phyloP scores from a whole-genome alignment of 2,329 filamentous ascomycete species.

The Alternaria brassicicola region DNA sequence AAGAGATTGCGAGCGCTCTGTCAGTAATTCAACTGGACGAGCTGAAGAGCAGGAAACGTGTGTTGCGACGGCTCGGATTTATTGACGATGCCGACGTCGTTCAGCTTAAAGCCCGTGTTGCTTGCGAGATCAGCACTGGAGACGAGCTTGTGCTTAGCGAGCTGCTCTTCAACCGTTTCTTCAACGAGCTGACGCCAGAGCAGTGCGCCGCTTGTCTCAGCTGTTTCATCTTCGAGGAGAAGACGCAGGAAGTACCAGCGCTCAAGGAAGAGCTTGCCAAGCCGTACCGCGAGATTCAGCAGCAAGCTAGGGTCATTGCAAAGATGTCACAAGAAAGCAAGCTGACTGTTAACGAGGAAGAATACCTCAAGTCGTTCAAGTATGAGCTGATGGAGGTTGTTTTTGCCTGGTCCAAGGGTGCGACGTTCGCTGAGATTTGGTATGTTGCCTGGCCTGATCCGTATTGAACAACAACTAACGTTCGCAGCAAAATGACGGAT shows the following conservation, averaged over 20 bases:
- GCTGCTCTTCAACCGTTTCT: conserved; percentile 94
- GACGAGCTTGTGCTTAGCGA: conserved; percentile 94
- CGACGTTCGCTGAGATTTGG: conserved; percentile 93
- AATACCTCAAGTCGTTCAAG: conserved; percentile 88
- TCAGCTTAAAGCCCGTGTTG: conserved; percentile 94
- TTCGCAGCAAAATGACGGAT: conserved; percentile 94
- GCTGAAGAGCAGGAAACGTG: conserved; percentile 92
- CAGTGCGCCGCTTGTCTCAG: conserved; percentile 84
- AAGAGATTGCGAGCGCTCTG: conserved; percentile 81
- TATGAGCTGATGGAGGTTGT: conserved; percentile 98
- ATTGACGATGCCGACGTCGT: conserved; percentile 96
- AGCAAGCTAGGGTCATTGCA: conserved; percentile 84
- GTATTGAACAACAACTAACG: conserved; percentile 6
- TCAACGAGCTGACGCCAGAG: conserved; percentile 92
- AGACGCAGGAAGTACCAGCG: conserved; percentile 73
- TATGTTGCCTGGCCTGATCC: conserved; percentile 57
- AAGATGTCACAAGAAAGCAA: conserved; percentile 97
- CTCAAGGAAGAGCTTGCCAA: conserved; percentile 86
- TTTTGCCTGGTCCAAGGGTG: conserved; percentile 86
- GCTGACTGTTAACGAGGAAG: conserved; percentile 89
- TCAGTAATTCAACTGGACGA: conserved; percentile 94
- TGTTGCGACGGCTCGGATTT: conserved; percentile 90
- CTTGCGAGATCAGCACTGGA: conserved; percentile 96
- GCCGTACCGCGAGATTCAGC: conserved; percentile 83
- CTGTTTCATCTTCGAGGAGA: conserved; percentile 98